These are phyloP conservation scores for Boletus coccyginus DNA, from an alignment of 768 basidiomycete species.

Conservation along the genomic window DNA sequence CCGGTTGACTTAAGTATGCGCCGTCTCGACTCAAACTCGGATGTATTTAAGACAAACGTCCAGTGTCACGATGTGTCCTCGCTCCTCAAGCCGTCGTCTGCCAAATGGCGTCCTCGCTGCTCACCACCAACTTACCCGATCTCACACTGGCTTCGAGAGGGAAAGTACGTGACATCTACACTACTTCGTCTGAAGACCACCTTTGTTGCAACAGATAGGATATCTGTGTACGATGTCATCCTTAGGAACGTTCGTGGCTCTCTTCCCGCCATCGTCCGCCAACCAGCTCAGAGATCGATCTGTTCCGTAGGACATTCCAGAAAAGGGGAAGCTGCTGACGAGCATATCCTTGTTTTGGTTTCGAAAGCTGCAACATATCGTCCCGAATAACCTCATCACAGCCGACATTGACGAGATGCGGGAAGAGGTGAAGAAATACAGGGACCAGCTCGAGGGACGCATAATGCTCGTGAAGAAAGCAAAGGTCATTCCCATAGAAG, in stretches of 20 bases:
- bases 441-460: constrained; percentile 74
- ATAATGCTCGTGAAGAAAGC: constrained; percentile 92
- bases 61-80: neutral
- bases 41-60: neutral
- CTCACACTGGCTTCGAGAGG: constrained; percentile 80
- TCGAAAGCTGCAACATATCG: constrained; percentile 68
- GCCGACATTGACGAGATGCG: constrained; percentile 81
- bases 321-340: constrained; percentile 90
- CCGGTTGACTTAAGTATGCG: constrained; percentile 10
- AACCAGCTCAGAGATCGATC: neutral
- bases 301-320: constrained; percentile 77
- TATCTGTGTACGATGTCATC: constrained; percentile 96
- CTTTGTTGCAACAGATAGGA: constrained; percentile 95
- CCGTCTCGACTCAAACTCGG: constrained; percentile 14
- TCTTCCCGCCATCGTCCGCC: neutral
- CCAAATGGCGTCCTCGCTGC: constrained; percentile 39
- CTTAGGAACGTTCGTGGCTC: constrained; percentile 75
- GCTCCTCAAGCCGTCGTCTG: neutral
- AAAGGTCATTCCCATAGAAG: constrained; percentile 86
- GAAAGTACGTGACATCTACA: constrained; percentile 96
- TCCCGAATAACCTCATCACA: constrained; percentile 89
- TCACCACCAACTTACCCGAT: constrained; percentile 54
- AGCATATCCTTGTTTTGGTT: constrained; percentile 97
- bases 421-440: constrained; percentile 67
- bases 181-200: constrained; percentile 62